Conservation (phyloP, 1,284 basidiomycete species). For the Stereum hirsutum region DNA sequence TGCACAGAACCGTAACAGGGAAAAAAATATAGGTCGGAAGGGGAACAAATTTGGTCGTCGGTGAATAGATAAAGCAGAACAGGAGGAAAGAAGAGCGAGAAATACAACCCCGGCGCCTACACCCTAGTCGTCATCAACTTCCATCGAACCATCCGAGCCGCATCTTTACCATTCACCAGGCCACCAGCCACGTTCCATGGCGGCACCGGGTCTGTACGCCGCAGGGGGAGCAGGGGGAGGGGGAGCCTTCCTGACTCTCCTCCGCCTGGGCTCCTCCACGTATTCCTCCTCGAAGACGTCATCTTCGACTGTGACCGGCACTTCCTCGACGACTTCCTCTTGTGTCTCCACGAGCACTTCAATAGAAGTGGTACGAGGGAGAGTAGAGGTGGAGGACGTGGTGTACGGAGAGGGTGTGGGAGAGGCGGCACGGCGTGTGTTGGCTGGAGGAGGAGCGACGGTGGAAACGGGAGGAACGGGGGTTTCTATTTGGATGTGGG, state of each 20-base stretch:
- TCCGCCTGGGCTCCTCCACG: constrained; percentile 8
- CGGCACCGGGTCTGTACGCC: constrained; percentile 10
- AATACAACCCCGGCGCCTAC: constrained; percentile 10
- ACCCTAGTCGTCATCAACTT: constrained; percentile 6
- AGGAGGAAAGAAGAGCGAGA: constrained; percentile 6
- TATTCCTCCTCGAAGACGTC: constrained; percentile 10
- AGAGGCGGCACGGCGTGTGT: constrained; percentile 64
- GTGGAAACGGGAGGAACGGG: constrained; percentile 34
- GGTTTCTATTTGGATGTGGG: constrained; percentile 46
- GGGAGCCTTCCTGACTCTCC: constrained; percentile 8
- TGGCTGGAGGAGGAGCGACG: constrained; percentile 65
- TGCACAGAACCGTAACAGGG: no score
- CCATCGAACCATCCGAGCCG: neutral
- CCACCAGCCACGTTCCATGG: constrained; percentile 11
- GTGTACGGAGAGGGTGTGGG: constrained; percentile 58
- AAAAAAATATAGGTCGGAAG: no score
- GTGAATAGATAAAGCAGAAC: constrained; percentile 6
- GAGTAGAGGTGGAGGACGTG: constrained; percentile 40
- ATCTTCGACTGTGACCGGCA: constrained; percentile 11
- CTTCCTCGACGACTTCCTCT: constrained; percentile 12
- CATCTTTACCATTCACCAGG: constrained; percentile 5
- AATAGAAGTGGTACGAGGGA: constrained; percentile 62
- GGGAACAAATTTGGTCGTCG: no score
- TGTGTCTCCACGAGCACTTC: constrained; percentile 47
- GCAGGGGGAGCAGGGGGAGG: constrained; percentile 12